Percentiles rank a stretch among this genome's conserved stretches.
Evolutionary conservation across 108 stramenopile genomes (phyloP).

Genomic region (Nitzschia putrida): DNA sequence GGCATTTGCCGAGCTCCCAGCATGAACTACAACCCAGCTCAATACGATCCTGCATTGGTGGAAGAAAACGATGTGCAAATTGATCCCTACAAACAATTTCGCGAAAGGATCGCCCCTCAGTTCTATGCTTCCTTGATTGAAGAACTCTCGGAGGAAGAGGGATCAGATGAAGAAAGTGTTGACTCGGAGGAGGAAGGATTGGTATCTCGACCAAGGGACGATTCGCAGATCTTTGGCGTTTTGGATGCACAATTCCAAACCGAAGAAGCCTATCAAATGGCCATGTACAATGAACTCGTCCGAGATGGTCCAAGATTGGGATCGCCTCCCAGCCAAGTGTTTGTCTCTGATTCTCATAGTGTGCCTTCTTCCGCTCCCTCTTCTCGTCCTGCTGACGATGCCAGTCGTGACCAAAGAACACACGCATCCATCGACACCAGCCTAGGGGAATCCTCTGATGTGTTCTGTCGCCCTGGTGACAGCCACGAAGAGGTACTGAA

Average conservation of each 20-base stretch:
- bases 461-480: constrained; percentile 12
- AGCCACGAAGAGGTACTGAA: constrained; percentile 3
- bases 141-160: constrained; percentile 4
- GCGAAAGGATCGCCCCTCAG: constrained; percentile 18
- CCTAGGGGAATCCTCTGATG: constrained; percentile 8
- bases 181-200: not conserved
- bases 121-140: constrained; percentile 20
- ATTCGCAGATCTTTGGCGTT: constrained; percentile 18
- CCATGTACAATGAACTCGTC: constrained; percentile 12
- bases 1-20: constrained; percentile 10
- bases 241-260: constrained; percentile 6
- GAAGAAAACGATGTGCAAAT: constrained; percentile 11
- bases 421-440: constrained; percentile 1
- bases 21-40: constrained; percentile 6
- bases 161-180: not conserved
- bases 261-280: not conserved
- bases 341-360: constrained; percentile 9
- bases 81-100: constrained; percentile 20
- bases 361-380: not conserved
- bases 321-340: constrained; percentile 18
- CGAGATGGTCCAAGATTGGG: not conserved
- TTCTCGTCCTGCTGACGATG: not conserved
- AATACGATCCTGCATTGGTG: constrained; percentile 7
- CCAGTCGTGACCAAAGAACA: not conserved
- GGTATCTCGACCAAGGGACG: not conserved